Conservation (phyloP, 768 basidiomycete species). For the Xerocomellus dryophilus region DNA sequence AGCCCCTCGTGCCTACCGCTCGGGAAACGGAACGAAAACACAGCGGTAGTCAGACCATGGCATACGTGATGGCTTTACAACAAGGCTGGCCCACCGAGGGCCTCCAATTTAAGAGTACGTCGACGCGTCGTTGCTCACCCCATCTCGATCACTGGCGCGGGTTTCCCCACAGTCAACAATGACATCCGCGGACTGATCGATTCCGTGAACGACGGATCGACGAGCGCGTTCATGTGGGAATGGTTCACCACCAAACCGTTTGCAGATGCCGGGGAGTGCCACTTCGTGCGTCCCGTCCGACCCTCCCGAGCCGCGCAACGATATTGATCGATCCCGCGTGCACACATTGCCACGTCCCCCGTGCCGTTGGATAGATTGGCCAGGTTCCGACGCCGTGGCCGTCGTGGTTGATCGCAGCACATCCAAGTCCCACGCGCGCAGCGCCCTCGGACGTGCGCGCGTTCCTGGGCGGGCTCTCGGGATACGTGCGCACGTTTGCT, state of each 20-base stretch:
- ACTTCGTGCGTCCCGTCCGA: conserved; percentile 64
- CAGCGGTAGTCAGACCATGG: conserved; percentile 93
- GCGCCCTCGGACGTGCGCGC: conserved; percentile 43
- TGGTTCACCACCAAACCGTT: conserved; percentile 89
- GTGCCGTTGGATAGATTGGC: no score
- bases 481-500: conserved; percentile 65
- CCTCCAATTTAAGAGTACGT: conserved; percentile 68
- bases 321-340: no score
- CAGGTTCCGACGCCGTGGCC: conserved; percentile 94
- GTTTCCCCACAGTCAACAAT: conserved; percentile 63
- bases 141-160: no score
- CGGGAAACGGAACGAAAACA: neutral
- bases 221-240: conserved; percentile 94
- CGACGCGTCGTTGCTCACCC: neutral
- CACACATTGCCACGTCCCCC: no score
- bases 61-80: conserved; percentile 88
- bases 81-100: conserved; percentile 72
- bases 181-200: conserved; percentile 78
- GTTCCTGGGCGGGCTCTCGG: conserved; percentile 66
- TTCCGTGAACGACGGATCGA: conserved; percentile 85
- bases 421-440: conserved; percentile 53
- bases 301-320: no score
- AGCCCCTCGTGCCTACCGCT: neutral
- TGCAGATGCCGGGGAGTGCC: conserved; percentile 71
- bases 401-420: conserved; percentile 92